Conservation (phyloP, 1,284 basidiomycete species). For the Leucoagaricus sp. region DNA sequence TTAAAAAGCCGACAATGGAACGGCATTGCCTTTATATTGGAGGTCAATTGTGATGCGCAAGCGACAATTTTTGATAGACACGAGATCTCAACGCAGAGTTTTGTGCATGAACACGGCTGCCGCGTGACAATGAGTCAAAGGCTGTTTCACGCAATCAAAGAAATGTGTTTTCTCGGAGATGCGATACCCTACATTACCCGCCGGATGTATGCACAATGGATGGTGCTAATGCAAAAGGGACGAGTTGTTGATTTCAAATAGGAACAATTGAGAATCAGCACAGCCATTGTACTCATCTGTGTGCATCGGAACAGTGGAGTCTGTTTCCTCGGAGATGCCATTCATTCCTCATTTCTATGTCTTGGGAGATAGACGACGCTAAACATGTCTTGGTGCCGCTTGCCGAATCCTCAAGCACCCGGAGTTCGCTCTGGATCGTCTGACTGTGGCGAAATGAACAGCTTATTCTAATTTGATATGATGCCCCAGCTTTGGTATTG, state of each 20-base stretch:
- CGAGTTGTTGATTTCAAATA: no score
- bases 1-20: neutral
- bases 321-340: neutral
- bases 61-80: no score
- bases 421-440: neutral
- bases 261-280: neutral
- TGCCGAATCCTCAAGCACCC: neutral
- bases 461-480: neutral
- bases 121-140: no score
- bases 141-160: no score
- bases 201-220: no score
- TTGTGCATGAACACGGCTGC: no score
- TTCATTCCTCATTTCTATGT: neutral
- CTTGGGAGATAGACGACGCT: neutral
- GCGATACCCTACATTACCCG: no score
- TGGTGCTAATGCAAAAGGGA: no score
- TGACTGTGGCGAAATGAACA: neutral
- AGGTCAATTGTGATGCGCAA: no score
- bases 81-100: no score
- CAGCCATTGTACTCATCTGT: neutral
- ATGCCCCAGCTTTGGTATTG: no score
- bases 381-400: neutral
- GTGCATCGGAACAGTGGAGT: neutral
- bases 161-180: no score
- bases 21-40: neutral